Evolutionary conservation across 2,329 filamentous ascomycete species (phyloP).

Genomic region (Orbilia javanica): DNA sequence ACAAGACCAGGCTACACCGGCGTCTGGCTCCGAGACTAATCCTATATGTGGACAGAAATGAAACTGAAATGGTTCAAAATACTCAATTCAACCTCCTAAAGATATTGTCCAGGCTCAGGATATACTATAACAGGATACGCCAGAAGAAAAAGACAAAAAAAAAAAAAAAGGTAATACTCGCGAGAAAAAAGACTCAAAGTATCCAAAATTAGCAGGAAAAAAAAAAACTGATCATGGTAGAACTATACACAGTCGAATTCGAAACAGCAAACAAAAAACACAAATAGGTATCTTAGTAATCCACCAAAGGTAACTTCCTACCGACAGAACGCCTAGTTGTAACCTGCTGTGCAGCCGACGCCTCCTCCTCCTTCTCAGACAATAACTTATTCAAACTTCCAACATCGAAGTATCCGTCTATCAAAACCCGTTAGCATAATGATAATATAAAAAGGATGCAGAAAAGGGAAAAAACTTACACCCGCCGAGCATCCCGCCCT

Average conservation of each 20-base stretch:
- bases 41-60: no score
- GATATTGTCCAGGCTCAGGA: neutral
- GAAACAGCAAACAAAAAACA: constrained; percentile 8
- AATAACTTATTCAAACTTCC: constrained; percentile 61
- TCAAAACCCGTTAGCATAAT: constrained; percentile 9
- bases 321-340: constrained; percentile 60
- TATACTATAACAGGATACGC: neutral
- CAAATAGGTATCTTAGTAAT: constrained; percentile 59
- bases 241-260: constrained; percentile 10
- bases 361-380: constrained; percentile 60
- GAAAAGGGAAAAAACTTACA: constrained; percentile 49
- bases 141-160: neutral
- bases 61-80: no score
- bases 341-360: constrained; percentile 43
- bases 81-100: constrained; percentile 1
- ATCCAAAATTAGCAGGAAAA: neutral
- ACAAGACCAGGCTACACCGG: no score
- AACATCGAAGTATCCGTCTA: constrained; percentile 62
- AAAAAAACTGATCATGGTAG: neutral
- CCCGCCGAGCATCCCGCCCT: constrained; percentile 62
- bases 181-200: constrained; percentile 2
- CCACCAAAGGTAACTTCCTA: constrained; percentile 60
- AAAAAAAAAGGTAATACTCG: neutral
- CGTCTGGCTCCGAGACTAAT: no score
- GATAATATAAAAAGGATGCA: neutral